Percentiles rank a stretch among this genome's conserved stretches.
Conservation (phyloP, 2,329 filamentous ascomycete species). For the Colletotrichum tamarilloi region DNA sequence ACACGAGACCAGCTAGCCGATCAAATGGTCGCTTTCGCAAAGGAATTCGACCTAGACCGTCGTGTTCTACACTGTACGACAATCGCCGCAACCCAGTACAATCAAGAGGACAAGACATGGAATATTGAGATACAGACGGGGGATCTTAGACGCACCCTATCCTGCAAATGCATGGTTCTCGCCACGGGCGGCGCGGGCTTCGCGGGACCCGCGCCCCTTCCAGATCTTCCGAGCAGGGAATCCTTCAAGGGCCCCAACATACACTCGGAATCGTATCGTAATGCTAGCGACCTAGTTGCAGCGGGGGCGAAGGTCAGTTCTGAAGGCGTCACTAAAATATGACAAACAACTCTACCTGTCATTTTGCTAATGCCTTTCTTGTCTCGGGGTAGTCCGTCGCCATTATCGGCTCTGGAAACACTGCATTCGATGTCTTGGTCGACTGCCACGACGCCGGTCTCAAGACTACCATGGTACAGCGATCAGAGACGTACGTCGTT, state of each 20-base stretch:
- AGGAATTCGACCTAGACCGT: constrained; percentile 42
- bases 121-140: constrained; percentile 37
- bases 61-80: constrained; percentile 44
- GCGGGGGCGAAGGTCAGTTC: constrained; percentile 38
- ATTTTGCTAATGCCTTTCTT: neutral
- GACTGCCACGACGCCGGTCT: constrained; percentile 46
- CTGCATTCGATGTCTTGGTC: constrained; percentile 52
- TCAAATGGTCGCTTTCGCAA: constrained; percentile 41
- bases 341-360: too few species aligned
- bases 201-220: constrained; percentile 38
- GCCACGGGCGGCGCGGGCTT: constrained; percentile 40
- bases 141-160: constrained; percentile 1
- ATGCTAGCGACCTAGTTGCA: constrained; percentile 35
- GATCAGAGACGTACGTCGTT: constrained; percentile 49
- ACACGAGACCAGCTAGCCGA: constrained; percentile 40
- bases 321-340: rapidly evolving
- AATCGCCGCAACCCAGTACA: constrained; percentile 41
- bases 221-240: constrained; percentile 36
- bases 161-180: constrained; percentile 41
- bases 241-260: constrained; percentile 40
- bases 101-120: constrained; percentile 41
- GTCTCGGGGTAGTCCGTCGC: constrained; percentile 39
- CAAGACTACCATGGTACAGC: constrained; percentile 47
- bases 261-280: constrained; percentile 41
- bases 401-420: constrained; percentile 54